Evolutionary conservation across 768 basidiomycete genomes (phyloP), one percentile per base, ranked within the genome.

Genomic region (Tephrocybe rancida): DNA sequence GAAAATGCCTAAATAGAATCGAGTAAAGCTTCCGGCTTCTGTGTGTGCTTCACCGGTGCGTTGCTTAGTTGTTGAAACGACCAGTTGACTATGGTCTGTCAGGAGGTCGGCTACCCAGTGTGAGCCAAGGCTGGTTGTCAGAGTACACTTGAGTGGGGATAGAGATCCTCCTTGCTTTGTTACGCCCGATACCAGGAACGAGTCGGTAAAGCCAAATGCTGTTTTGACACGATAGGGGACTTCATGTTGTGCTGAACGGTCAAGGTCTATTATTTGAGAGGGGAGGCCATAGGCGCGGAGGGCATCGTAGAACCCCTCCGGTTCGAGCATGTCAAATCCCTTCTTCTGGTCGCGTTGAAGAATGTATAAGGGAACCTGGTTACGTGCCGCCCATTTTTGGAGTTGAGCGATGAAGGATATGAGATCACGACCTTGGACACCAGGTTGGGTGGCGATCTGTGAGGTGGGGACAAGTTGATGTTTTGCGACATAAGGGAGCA

Each of bases 241-340:
- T 8, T 61, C 37, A 1, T 38, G 46, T 38, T 66, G 65, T 2
- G 61, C 50, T 1, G 65, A 56, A 2, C n/a, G 3, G 24, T 66
- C 65, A 5, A 66, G 51, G 11, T 56, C 51, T 16, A 43, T 43
- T 3, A 66, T 63, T 1, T 53, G 3, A 0, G 7, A 2, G 0
- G 63, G 63, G 0, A 66, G 53, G 3, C 58, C 55, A 44, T 59
- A 64, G 0, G 61, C 61, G 2, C 4, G 5, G 1, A 61, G 25
- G 0, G 61, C 61, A 45, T 66, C 63, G 43, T 66, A 64, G 38
- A 66, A 58, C 0, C 63, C 63, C 29, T 63, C 25, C 0, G 64
- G 65, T 0, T 48, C 43, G 0, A 67, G 49, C 18, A 51, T 49
- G 34, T 64, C 62, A 44, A 67, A 67, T 1, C 63, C 63, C n/a